Evolutionary conservation across 768 basidiomycete genomes (phyloP), one percentile per base, ranked within the genome.

Genomic region (Coprinellus micaceus): DNA sequence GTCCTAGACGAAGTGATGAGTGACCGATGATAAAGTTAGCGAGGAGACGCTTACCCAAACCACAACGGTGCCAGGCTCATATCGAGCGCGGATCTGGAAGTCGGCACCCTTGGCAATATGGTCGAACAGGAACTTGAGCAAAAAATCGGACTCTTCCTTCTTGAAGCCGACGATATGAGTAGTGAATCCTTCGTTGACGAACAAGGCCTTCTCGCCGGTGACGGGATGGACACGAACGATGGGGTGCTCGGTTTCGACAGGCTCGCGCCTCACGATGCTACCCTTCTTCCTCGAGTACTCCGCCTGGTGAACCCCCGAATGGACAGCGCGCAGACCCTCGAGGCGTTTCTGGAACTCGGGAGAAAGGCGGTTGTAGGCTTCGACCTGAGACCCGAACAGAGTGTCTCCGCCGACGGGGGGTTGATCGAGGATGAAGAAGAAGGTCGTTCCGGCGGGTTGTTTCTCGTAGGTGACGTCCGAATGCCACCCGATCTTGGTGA

Each of bases 331-430:
- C 4, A 86, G 72, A 17, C 81, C 82, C 62, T 83, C 80, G 26
- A 86, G 75, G 50, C 77, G 75, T 57, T 80, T 78, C 65, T 79
- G 67, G 73, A 84, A 82, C 57, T 75, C 79, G 13, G 75, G 74
- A 1, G 81, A 83, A 58, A 85, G 79, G 29, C 79, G 74, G n/a
- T 78, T 80, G 69, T 82, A 84, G 1, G 82, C 82, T 59, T 82
- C 82, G 19, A 77, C 81, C 57, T 81, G 78, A 4, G 81, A 82
- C 0, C 74, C 64, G 68, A 82, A 83, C 57, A 81, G 71, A 0
- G 81, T 82, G 66, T 82, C 81, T 6, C 82, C 82, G 5, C 81
- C 81, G 36, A 59, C 50, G 52, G 67, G 59, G 46, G 75, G 76
- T 70, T 77, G 76, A 56, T 80, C 78, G 46, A 82, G 76, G 60